Evolutionary conservation across 1,284 basidiomycete genomes (phyloP).

Genomic region (Entoloma clypeatum): DNA sequence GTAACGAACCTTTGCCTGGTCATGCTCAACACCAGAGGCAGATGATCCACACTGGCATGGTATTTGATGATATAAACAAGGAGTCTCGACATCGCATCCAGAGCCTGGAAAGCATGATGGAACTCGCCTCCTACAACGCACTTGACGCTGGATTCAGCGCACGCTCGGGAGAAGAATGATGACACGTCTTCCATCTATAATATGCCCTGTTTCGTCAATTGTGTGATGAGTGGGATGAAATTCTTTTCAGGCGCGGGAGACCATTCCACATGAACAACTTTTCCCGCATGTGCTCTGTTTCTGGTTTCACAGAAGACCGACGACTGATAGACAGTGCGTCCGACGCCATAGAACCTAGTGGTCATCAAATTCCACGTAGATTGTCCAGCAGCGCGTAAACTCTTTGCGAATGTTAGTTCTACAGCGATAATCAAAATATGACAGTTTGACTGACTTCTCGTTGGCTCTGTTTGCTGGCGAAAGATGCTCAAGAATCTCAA

Average conservation of each 20-base stretch:
- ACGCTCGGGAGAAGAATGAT: constrained; percentile 97
- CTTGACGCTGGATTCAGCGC: constrained; percentile 93
- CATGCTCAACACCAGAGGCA: constrained; percentile 82
- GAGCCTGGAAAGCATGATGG: constrained; percentile 83
- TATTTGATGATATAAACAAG: constrained; percentile 99
- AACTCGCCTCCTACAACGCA: constrained; percentile 77
- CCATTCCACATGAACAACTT: constrained; percentile 73
- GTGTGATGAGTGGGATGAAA: constrained; percentile 97
- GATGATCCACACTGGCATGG: constrained; percentile 95
- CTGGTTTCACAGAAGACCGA: constrained; percentile 56
- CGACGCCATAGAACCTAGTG: constrained; percentile 30
- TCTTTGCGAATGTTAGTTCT: constrained; percentile 22
- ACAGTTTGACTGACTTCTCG: constrained; percentile 59
- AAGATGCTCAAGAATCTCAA: constrained; percentile 78
- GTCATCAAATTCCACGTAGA: constrained; percentile 58
- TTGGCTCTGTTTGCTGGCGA: constrained; percentile 74
- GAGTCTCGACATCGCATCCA: constrained; percentile 94
- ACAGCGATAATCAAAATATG: constrained; percentile 3
- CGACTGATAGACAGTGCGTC: constrained; percentile 34
- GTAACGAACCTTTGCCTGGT: constrained; percentile 95
- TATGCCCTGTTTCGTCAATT: constrained; percentile 94
- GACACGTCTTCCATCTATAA: constrained; percentile 96
- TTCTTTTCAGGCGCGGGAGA: constrained; percentile 89
- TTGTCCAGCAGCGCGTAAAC: constrained; percentile 65
- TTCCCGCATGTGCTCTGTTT: constrained; percentile 67